Conservation (phyloP, 2,329 filamentous ascomycete species). For the Fusarium albidum region DNA sequence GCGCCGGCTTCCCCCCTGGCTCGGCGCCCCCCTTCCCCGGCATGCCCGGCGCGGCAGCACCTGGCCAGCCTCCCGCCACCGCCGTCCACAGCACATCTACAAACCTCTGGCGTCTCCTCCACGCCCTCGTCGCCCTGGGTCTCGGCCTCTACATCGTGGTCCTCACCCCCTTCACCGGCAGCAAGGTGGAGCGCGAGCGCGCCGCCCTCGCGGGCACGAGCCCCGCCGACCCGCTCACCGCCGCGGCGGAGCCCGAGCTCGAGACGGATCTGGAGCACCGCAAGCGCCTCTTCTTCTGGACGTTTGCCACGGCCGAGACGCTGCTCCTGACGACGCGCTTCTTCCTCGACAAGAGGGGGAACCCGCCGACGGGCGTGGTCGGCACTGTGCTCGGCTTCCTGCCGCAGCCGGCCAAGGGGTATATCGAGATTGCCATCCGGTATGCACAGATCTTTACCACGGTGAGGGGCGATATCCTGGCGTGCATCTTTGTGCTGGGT, state of each 20-base stretch:
- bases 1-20: conserved; percentile 43
- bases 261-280: conserved; percentile 45
- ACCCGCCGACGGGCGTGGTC: conserved; percentile 68
- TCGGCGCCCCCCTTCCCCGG: conserved; percentile 47
- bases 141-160: conserved; percentile 76
- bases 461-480: conserved; percentile 76
- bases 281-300: conserved; percentile 70
- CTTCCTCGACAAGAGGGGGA: conserved; percentile 69
- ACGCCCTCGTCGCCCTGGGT: conserved; percentile 74
- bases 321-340: conserved; percentile 75
- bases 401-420: conserved; percentile 69
- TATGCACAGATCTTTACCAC: conserved; percentile 78
- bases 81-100: conserved; percentile 43
- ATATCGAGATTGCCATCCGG: conserved; percentile 66
- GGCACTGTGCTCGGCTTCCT: conserved; percentile 71
- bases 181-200: conserved; percentile 65
- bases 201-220: conserved; percentile 40
- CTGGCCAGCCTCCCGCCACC: conserved; percentile 45
- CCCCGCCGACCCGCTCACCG: conserved; percentile 33
- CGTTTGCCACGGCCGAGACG: conserved; percentile 82
- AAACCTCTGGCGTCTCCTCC: conserved; percentile 75
- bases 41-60: conserved; percentile 51
- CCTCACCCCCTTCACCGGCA: conserved; percentile 73
- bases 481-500: conserved; percentile 79
- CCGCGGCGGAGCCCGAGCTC: conserved; percentile 35